Evolutionary conservation across 1,139 yeast species (phyloP), one percentile per base, ranked within the genome.

Genomic region (Suzukiozyma palmioleophila): DNA sequence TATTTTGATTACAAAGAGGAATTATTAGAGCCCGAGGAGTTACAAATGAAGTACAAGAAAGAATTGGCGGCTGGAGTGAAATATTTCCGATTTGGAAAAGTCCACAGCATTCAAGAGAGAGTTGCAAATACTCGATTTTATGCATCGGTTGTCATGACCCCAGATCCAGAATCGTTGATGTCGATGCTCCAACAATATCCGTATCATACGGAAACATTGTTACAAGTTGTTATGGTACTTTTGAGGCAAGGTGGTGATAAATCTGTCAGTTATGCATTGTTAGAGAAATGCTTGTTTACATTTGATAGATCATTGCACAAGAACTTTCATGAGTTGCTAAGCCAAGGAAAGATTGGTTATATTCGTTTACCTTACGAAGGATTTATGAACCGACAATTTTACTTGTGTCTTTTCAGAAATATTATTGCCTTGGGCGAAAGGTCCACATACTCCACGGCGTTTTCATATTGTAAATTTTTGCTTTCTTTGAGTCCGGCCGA

Each of bases 391-490:
- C 73, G 97, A 47, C 89, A 83, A 50, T 81, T 88, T 48, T 84
- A 84, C 50, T 62, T 88, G 43, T 76, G 88, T 9, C 52, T 87
- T 4, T 86, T 87, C 66, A 74, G 92, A 51, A 81, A 85, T 52
- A 78, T 88, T 40, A 71, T 75, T 16, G 79, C 78, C 2, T 63
- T 89, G 35, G 86, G 89, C 2, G 89, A 84, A 52, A 75, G 89
- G 50, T 86, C 95, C 8, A 84, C 92, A 1, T 80, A 77, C 54
- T 73, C 64, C 42, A 87, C 96, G 0, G 95, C 96, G 1, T 73
- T 85, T 39, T 75, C 79, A 32, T 88, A 81, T 64, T 77, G 85
- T 50, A 88, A 85, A 54, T 66, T 84, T 7, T 64, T 89, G 38
- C 64, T 84, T 47, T 76, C 88, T 1, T 62, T 88, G 34, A 75